phyloP scores from a whole-genome alignment of 2,329 filamentous ascomycete species.

The Colletotrichum endophyticum region DNA sequence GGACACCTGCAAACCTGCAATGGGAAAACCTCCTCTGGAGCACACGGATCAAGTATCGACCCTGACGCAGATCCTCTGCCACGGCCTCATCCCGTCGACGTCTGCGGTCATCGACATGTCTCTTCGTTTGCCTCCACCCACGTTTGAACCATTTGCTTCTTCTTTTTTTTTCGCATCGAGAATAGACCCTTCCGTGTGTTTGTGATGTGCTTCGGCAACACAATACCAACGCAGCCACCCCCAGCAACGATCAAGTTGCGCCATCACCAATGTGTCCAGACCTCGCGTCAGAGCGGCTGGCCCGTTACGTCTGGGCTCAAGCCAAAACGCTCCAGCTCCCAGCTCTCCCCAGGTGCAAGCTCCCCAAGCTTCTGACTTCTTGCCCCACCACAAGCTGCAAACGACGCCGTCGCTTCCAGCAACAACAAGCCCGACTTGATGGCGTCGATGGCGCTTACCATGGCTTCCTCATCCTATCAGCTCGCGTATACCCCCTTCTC shows the following conservation, averaged over 20 bases:
- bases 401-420: background rate
- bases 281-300: constrained; percentile 3
- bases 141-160: background rate
- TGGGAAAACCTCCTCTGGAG: background rate
- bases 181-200: background rate
- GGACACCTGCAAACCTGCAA: background rate
- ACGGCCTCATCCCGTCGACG: background rate
- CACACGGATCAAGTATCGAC: constrained; percentile 7
- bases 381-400: background rate
- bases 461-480: background rate
- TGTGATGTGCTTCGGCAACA: background rate
- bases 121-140: background rate
- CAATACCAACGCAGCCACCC: background rate
- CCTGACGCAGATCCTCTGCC: background rate
- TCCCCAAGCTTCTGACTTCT: background rate
- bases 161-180: background rate
- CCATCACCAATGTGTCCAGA: background rate
- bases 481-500: background rate
- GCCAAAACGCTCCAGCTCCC: background rate
- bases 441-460: background rate
- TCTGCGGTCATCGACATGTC: background rate
- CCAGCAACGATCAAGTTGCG: background rate
- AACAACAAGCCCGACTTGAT: background rate
- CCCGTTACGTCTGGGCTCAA: constrained; percentile 1
- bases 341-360: background rate